Evolutionary conservation across 305 asterid genomes (phyloP).

Genomic region (Striga hermonthica): DNA sequence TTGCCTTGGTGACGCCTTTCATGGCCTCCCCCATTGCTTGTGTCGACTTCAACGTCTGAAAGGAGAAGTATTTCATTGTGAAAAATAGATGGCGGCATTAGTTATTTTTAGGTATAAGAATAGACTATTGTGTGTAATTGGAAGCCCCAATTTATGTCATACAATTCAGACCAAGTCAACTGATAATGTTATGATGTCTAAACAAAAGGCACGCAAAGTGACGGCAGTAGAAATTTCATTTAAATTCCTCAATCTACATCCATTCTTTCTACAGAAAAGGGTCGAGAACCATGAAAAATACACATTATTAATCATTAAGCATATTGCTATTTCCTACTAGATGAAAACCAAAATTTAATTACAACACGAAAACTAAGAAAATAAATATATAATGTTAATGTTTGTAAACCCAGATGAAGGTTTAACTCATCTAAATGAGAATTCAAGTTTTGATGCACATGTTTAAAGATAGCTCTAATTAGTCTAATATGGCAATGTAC

Average conservation of each 20-base stretch:
- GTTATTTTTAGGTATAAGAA: no score
- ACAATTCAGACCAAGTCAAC: slow-evolving; percentile 9
- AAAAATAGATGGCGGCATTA: background rate
- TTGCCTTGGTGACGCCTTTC: slow-evolving; percentile 99
- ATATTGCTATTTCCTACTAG: background rate
- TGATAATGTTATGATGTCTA: no score
- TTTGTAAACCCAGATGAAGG: background rate
- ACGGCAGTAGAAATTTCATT: no score
- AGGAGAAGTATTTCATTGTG: slow-evolving; percentile 3
- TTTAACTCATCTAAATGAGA: slow-evolving; percentile 36
- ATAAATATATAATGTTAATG: background rate
- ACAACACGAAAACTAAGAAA: background rate
- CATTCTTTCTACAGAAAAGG: no score
- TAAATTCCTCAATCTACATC: no score
- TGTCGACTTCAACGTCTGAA: slow-evolving; percentile 90
- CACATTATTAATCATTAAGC: no score
- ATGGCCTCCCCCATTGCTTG: slow-evolving; percentile 99
- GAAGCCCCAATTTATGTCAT: slow-evolving; percentile 5
- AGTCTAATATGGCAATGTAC: slow-evolving; percentile 33
- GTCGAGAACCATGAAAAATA: no score
- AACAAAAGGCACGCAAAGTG: no score
- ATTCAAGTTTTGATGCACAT: slow-evolving; percentile 32
- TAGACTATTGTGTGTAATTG: no score
- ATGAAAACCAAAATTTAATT: background rate
- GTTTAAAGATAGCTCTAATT: background rate